phyloP scores from a whole-genome alignment of 345 rosid species.

The Eucalyptus curtisii region DNA sequence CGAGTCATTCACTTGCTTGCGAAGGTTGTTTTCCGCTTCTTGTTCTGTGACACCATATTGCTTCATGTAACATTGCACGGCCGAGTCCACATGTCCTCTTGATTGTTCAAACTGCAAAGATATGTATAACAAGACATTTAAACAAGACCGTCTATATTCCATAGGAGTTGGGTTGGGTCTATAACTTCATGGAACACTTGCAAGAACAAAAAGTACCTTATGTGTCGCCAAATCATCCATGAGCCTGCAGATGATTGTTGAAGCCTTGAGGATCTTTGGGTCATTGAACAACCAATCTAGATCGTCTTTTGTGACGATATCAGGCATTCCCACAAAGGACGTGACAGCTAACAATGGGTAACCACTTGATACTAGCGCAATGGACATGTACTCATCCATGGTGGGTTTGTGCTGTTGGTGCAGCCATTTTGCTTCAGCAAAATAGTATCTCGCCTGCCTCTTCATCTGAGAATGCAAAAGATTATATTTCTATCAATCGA shows the following conservation, averaged over 20 bases:
- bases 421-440: not conserved
- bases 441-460: not conserved
- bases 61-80: slow-evolving; percentile 23
- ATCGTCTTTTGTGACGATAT: not conserved
- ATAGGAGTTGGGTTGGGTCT: not conserved
- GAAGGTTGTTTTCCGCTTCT: not conserved
- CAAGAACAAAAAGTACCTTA: not conserved
- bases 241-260: not conserved
- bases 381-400: not conserved
- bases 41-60: not conserved
- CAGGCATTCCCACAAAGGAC: not conserved
- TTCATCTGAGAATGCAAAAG: not conserved
- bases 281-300: not conserved
- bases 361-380: not conserved
- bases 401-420: not conserved
- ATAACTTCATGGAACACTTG: not conserved
- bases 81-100: slow-evolving; percentile 3
- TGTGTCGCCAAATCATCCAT: slow-evolving; percentile 8
- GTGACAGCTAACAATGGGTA: not conserved
- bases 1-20: not conserved
- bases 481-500: not conserved
- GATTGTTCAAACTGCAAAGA: not conserved
- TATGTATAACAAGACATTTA: not conserved
- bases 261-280: not conserved
- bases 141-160: not conserved